Conservation (phyloP, 345 rosid genomes). For the Hibiscus tridactylites region DNA sequence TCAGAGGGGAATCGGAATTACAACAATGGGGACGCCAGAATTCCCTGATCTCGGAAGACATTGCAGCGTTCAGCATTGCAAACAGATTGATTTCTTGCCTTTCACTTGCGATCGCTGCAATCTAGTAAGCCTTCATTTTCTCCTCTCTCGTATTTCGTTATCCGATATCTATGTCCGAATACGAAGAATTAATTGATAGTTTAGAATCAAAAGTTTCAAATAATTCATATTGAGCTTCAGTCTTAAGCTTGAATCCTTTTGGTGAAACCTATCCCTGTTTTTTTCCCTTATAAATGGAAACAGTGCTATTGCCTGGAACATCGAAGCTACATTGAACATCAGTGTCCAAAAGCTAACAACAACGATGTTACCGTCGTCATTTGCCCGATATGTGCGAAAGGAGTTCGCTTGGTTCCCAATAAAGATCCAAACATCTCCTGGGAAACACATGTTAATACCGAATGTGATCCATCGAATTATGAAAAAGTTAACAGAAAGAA, state of each 20-base stretch:
- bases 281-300: neutral
- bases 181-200: neutral
- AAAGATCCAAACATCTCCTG: neutral
- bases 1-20: no score
- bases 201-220: no score
- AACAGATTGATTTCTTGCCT: conserved; percentile 87
- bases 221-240: no score
- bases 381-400: neutral
- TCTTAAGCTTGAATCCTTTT: no score
- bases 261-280: no score
- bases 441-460: neutral
- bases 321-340: neutral
- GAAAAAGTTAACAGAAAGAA: neutral
- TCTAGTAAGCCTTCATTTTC: conserved; percentile 26
- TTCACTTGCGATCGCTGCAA: conserved; percentile 92
- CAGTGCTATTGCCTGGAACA: neutral
- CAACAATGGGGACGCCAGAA: conserved; percentile 82
- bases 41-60: conserved; percentile 96
- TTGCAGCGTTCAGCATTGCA: conserved; percentile 70
- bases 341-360: neutral
- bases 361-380: neutral
- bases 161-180: neutral
- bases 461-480: neutral
- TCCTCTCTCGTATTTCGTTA: neutral
- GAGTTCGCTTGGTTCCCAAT: neutral